Evolutionary conservation across 1,284 basidiomycete species (phyloP), one percentile per base, ranked within the genome.

Genomic region (Tilletia setariae): DNA sequence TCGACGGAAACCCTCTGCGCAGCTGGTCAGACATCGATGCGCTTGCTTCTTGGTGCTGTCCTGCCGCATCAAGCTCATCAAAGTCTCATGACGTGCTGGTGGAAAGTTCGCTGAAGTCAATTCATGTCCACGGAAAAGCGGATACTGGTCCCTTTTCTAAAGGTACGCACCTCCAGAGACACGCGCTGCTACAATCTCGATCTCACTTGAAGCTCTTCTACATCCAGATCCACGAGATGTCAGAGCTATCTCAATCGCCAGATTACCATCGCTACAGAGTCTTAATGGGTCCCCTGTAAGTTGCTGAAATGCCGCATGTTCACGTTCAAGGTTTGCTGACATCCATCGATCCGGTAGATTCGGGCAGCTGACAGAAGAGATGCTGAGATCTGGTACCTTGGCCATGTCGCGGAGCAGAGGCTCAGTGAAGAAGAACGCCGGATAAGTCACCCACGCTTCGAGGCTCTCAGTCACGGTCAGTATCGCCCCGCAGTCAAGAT

Each of bases 351-450:
- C 6, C 35, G 35, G 35, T 77, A 92, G 89, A 87, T 94, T 65
- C 87, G 89, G 3, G 68, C 82, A 8, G 87, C 87, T 70, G 93
- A 95, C 80, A 86, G 94, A 44, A 85, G 84, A n/a, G 94, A 97
- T 77, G 89, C 90, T 63, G 94, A 97, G 83, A 83, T 92, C 49
- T 91, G 90, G 79, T 95, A 94, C 83, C 84, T 94, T 2, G 56
- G 56, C 7, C 28, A 85, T 76, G 84, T 90, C 71, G 84, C 21
- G 9, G 49, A 40, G 51, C 25, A 53, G 25, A 3, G 51, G 35
- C 53, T 64, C 15, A 21, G 21, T 28, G 46, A 35, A 53, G 51
- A 8, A 28, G 35, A 11, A 28, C 44, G 15, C 9, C 47, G 51
- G 23, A 23, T 11, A 11, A 19, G 21, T 2, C 65, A 53, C 40